Percentiles rank a stretch among this genome's conserved stretches.
phyloP scores from a whole-genome alignment of 1,284 basidiomycete species.

The Irpex rosettiformis region DNA sequence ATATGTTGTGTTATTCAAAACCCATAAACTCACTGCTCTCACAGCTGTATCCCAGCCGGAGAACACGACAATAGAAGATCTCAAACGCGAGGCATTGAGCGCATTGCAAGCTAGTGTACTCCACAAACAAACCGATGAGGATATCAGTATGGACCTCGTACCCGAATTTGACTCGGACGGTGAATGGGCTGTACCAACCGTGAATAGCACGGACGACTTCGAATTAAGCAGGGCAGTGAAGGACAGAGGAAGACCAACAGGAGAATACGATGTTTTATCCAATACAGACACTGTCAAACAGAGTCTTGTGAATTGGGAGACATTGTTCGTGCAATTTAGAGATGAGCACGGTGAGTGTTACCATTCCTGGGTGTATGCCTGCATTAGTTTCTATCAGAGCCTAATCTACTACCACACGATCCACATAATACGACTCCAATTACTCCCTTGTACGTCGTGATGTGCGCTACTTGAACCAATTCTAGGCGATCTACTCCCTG shows the following conservation, averaged over 20 bases:
- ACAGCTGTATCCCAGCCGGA: conserved; percentile 47
- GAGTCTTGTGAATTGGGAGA: conserved; percentile 58
- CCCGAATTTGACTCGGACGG: conserved; percentile 26
- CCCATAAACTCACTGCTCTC: conserved; percentile 65
- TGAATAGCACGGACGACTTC: conserved; percentile 50
- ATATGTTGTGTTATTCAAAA: conserved; percentile 64
- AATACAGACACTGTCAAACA: conserved; percentile 45
- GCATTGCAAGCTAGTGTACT: conserved; percentile 51
- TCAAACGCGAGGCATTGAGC: conserved; percentile 61
- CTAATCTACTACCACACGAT: background rate
- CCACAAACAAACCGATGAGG: conserved; percentile 16
- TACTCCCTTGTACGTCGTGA: no score
- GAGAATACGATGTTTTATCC: conserved; percentile 49
- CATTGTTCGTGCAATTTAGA: conserved; percentile 61
- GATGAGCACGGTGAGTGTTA: conserved; percentile 48
- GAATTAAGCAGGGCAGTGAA: conserved; percentile 55
- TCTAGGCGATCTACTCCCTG: conserved; percentile 39
- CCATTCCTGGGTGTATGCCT: background rate
- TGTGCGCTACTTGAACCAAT: no score
- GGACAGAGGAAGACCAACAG: conserved; percentile 45
- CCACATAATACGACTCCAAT: no score
- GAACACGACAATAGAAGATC: conserved; percentile 42
- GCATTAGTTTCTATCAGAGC: background rate
- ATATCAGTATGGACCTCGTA: conserved; percentile 30
- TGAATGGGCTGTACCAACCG: conserved; percentile 38